phyloP scores from a whole-genome alignment of 2,329 filamentous ascomycete species.

The Magnaporthales sp. region DNA sequence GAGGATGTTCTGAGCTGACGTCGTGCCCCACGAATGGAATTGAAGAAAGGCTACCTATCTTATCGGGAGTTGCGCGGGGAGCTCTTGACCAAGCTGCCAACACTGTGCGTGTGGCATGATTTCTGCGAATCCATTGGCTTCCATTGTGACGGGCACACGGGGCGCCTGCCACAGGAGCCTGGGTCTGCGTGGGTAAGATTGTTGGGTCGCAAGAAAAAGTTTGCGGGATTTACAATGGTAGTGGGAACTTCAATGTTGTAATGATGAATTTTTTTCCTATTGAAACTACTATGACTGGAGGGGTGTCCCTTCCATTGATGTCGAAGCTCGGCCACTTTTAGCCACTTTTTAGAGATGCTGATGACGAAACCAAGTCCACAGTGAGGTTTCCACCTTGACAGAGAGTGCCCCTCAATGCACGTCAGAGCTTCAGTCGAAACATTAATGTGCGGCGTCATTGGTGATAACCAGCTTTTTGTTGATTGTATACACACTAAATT shows the following conservation, averaged over 20 bases:
- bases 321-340: too few relatives aligned
- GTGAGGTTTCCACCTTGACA: background rate
- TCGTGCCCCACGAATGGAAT: slow-evolving; percentile 1
- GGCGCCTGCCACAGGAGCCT: background rate
- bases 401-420: background rate
- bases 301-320: background rate
- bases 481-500: background rate
- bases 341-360: too few relatives aligned
- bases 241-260: background rate
- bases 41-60: background rate
- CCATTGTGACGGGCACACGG: background rate
- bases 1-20: background rate
- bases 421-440: background rate
- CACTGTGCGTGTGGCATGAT: background rate
- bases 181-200: background rate
- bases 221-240: background rate
- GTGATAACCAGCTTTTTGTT: background rate
- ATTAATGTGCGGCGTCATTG: background rate
- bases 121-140: background rate
- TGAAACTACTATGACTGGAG: background rate
- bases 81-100: background rate
- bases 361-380: background rate
- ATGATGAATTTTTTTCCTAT: background rate
- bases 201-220: background rate
- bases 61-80: background rate